Conservation (phyloP, 768 basidiomycete genomes). For the Russula compacta region DNA sequence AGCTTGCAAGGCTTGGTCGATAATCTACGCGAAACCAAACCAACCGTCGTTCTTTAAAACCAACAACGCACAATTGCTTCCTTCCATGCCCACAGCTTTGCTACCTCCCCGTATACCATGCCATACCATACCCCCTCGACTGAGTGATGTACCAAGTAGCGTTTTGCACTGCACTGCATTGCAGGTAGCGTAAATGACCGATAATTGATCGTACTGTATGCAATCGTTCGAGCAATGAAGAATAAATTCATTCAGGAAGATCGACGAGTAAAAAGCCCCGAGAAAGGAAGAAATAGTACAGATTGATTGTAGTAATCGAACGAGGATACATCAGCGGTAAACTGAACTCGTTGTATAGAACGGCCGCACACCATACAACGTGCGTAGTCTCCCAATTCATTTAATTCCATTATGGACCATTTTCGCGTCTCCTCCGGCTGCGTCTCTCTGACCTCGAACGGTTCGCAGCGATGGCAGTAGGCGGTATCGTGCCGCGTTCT, state of each 20-base stretch:
- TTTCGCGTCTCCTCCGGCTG: slow-evolving; percentile 44
- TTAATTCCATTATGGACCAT: not conserved
- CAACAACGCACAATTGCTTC: not conserved
- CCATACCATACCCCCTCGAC: not conserved
- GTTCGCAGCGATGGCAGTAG: slow-evolving; percentile 43
- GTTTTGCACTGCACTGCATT: slow-evolving; percentile 7
- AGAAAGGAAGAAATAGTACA: slow-evolving; percentile 13
- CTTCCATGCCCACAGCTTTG: not conserved
- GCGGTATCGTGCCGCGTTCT: slow-evolving; percentile 62
- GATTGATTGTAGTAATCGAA: slow-evolving; percentile 1
- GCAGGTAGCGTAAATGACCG: not conserved
- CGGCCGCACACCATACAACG: slow-evolving; percentile 3
- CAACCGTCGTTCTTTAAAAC: not conserved
- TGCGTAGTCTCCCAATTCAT: not conserved
- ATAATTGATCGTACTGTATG: not conserved
- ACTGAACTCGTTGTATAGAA: not conserved
- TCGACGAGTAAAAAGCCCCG: not conserved
- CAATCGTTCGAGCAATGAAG: not conserved
- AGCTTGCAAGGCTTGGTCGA: not conserved
- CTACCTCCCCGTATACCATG: not conserved
- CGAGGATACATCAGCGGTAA: slow-evolving; percentile 7
- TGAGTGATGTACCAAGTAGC: not conserved
- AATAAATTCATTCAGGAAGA: not conserved
- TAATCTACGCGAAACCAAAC: slow-evolving; percentile 5
- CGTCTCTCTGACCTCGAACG: slow-evolving; percentile 47